phyloP scores from a whole-genome alignment of 768 basidiomycete species.

The Fomitopsis pulvina region DNA sequence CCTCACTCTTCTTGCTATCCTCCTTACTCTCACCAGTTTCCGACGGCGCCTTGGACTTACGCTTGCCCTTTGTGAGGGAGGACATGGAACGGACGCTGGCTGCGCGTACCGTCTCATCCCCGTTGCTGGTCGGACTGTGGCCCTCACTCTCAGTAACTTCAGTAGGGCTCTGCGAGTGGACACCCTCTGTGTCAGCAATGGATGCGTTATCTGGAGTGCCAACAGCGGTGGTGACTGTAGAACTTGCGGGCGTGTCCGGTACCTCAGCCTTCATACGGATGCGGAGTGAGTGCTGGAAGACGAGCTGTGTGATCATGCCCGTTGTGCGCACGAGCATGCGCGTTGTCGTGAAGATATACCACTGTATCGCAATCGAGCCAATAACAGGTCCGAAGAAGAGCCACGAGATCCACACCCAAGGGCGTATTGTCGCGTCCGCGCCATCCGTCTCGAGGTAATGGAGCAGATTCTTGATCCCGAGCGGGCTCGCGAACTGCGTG shows the following conservation, averaged over 20 bases:
- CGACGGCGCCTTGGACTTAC: constrained; percentile 5
- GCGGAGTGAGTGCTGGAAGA: constrained; percentile 50
- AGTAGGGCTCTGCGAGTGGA: neutral
- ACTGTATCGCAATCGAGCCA: constrained; percentile 39
- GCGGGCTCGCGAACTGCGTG: constrained; percentile 22
- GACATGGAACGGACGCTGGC: constrained; percentile 5
- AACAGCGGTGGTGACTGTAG: constrained; percentile 18
- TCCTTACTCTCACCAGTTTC: neutral
- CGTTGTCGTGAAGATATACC: constrained; percentile 39
- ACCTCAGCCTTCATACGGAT: constrained; percentile 40
- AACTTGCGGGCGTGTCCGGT: constrained; percentile 13
- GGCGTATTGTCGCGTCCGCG: constrained; percentile 41
- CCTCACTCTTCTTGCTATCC: neutral
- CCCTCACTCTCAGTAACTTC: constrained; percentile 6
- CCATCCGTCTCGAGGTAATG: constrained; percentile 35
- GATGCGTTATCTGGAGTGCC: constrained; percentile 23
- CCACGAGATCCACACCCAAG: constrained; percentile 62
- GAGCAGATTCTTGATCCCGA: constrained; percentile 30
- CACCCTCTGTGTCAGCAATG: constrained; percentile 9
- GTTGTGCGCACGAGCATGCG: constrained; percentile 34
- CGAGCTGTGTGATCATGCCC: constrained; percentile 43
- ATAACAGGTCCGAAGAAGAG: constrained; percentile 42
- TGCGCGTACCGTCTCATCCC: constrained; percentile 13
- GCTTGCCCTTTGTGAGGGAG: neutral
- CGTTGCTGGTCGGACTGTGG: constrained; percentile 2